A percentile compares a stretch with the other conserved stretches of the same genome.
phyloP scores from a whole-genome alignment of 108 stramenopile species.

The Cylindrotheca fusiformis region DNA sequence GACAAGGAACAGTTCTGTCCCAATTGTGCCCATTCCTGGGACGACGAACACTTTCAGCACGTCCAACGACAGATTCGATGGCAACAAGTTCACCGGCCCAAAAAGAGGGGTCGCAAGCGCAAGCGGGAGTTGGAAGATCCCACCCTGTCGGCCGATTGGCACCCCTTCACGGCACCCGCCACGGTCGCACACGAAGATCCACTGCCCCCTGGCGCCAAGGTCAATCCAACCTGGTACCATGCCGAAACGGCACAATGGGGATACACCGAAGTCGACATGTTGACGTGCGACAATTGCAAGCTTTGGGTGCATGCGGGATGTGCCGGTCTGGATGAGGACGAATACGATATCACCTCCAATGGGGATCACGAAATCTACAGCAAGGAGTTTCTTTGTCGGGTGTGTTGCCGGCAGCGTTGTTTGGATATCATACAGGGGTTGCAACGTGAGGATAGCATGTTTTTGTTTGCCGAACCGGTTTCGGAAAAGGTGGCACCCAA shows the following conservation, averaged over 20 bases:
- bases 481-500: constrained; percentile 84
- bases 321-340: constrained; percentile 48
- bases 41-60: constrained; percentile 53
- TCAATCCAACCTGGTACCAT: constrained; percentile 51
- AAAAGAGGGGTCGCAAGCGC: constrained; percentile 44
- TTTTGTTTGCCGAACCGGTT: constrained; percentile 80
- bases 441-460: constrained; percentile 51
- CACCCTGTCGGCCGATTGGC: constrained; percentile 19
- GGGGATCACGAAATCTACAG: constrained; percentile 58
- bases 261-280: constrained; percentile 64
- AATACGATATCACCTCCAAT: constrained; percentile 47
- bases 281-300: constrained; percentile 67
- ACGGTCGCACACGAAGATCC: constrained; percentile 21
- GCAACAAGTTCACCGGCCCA: constrained; percentile 24
- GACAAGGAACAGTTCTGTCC: constrained; percentile 48
- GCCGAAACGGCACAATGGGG: constrained; percentile 61
- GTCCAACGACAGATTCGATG: constrained; percentile 41
- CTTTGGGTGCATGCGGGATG: constrained; percentile 84
- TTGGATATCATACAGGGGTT: constrained; percentile 40
- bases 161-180: constrained; percentile 25
- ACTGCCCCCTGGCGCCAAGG: constrained; percentile 34
- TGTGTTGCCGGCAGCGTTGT: constrained; percentile 52
- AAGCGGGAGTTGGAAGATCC: constrained; percentile 36
- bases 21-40: constrained; percentile 60
- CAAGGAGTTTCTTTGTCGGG: constrained; percentile 58